phyloP scores from a whole-genome alignment of 2,329 filamentous ascomycete genomes.

The Ceratocystis eucalypticola region DNA sequence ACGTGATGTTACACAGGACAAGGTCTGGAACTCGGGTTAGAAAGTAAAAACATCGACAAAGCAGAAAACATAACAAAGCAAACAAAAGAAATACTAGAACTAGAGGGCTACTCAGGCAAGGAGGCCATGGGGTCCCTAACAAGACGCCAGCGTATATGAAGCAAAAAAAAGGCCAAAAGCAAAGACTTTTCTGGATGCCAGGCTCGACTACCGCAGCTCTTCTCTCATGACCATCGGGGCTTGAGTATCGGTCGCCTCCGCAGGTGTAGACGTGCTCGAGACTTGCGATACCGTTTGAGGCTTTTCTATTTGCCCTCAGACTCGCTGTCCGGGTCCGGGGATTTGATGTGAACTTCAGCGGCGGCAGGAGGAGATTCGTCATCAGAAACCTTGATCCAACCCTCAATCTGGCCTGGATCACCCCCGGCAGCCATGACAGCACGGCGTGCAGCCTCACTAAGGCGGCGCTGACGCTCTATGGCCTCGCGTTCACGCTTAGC shows the following conservation, averaged over 20 bases:
- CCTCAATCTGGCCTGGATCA: neutral
- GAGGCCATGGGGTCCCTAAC: too few species aligned
- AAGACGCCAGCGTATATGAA: too few species aligned
- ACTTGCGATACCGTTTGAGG: too few species aligned
- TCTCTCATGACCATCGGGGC: too few species aligned
- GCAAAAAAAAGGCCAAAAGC: too few species aligned
- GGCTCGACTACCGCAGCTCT: too few species aligned
- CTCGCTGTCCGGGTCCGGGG: too few species aligned
- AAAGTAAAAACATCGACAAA: neutral
- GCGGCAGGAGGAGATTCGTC: neutral
- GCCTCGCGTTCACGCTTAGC: constrained; percentile 83
- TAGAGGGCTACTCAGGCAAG: neutral
- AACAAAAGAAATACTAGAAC: neutral
- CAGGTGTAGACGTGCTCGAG: too few species aligned
- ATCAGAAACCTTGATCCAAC: neutral
- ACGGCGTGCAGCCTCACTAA: constrained; percentile 46
- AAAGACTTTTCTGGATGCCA: too few species aligned
- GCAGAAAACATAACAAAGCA: neutral
- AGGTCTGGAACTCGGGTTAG: neutral
- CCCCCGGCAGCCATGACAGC: neutral
- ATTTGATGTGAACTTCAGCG: too few species aligned
- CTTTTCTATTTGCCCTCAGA: too few species aligned
- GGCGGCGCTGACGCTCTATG: constrained; percentile 33
- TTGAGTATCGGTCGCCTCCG: too few species aligned
- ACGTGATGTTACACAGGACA: neutral